Conservation (phyloP, 2,329 filamentous ascomycete genomes). For the Colletotrichum liriopes region DNA sequence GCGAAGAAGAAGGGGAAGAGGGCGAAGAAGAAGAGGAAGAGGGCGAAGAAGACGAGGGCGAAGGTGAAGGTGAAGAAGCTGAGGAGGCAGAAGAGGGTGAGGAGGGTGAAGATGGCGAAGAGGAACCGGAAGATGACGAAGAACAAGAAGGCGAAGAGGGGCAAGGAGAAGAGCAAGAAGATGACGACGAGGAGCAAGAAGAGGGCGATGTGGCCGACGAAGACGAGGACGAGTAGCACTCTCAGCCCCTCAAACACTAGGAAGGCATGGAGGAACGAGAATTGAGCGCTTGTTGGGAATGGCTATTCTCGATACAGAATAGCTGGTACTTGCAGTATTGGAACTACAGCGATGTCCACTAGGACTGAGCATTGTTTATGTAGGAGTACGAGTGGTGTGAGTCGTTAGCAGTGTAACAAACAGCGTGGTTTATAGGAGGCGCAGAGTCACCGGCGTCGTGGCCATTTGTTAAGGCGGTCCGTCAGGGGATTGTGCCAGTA, state of each 20-base stretch:
- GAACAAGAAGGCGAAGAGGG: not conserved
- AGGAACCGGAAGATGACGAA: slow-evolving; percentile 2
- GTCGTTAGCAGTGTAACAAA: not conserved
- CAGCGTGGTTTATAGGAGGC: not conserved
- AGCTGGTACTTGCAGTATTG: too few relatives aligned
- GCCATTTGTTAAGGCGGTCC: not conserved
- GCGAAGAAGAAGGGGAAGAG: slow-evolving; percentile 38
- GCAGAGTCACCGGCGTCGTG: not conserved
- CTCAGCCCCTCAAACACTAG: slow-evolving; percentile 4
- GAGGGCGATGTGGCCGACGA: slow-evolving; percentile 1
- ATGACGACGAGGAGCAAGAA: slow-evolving; percentile 9
- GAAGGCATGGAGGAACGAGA: not conserved
- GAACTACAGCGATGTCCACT: too few relatives aligned
- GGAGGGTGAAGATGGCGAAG: not conserved
- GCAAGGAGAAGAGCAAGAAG: not conserved
- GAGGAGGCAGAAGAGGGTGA: not conserved
- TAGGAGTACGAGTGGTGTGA: not conserved
- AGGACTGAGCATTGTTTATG: not conserved
- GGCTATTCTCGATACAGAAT: not conserved
- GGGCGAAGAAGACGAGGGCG: slow-evolving; percentile 51
- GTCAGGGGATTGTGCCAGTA: not conserved
- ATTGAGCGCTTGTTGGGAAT: not conserved
- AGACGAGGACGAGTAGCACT: slow-evolving; percentile 17
- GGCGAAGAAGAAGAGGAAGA: slow-evolving; percentile 44
- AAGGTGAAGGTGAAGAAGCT: slow-evolving; percentile 46